These are phyloP conservation scores for Colletotrichum musae DNA, from an alignment of 2,329 filamentous ascomycete species.

Conservation along the genomic window DNA sequence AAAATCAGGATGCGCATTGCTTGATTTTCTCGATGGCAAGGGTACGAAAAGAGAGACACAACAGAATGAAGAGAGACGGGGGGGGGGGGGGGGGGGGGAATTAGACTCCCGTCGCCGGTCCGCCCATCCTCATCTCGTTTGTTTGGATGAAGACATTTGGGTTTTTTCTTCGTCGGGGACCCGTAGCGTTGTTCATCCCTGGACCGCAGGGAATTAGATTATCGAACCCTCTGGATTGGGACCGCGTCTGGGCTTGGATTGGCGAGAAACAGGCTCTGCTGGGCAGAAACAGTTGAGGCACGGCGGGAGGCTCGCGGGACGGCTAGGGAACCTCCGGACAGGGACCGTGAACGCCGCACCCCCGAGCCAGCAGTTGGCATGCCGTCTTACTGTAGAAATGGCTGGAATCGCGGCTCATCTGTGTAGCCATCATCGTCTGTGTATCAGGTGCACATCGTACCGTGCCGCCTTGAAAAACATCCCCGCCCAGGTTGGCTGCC, in stretches of 20 bases:
- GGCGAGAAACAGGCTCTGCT: neutral
- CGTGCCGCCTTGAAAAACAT: neutral
- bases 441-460: neutral
- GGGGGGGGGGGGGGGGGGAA: neutral
- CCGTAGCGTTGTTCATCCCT: neutral
- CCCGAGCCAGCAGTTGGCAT: neutral
- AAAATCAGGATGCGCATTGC: conserved; percentile 1
- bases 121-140: conserved; percentile 38
- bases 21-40: neutral
- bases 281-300: neutral
- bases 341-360: conserved; percentile 15
- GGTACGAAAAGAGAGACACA: neutral
- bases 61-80: neutral
- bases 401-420: neutral
- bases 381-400: too few relatives aligned
- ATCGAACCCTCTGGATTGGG: conserved; percentile 6
- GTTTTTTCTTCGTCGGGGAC: neutral
- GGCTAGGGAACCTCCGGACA: conserved; percentile 15
- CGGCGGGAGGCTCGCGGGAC: conserved; percentile 6
- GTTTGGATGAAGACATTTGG: conserved; percentile 6
- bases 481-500: neutral
- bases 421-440: neutral
- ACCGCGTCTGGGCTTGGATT: conserved; percentile 8
- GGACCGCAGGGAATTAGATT: conserved; percentile 20
- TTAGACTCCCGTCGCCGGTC: conserved; percentile 8